Conservation (phyloP, 768 basidiomycete genomes). For the Vararia minispora region DNA sequence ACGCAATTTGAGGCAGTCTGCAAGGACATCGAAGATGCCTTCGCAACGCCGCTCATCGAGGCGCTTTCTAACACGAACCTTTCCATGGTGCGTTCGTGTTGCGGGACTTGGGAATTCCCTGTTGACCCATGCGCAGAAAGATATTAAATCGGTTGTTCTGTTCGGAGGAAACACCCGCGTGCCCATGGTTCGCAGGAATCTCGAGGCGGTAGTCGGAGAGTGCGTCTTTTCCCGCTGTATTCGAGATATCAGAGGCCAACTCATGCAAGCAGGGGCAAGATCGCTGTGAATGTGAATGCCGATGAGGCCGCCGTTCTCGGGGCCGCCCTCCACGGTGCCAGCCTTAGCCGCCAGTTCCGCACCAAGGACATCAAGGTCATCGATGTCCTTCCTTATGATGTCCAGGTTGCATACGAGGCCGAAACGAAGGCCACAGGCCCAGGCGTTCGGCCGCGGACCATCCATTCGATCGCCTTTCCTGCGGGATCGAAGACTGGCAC, state of each 20-base stretch:
- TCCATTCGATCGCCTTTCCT: slow-evolving; percentile 70
- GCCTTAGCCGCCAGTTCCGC: slow-evolving; percentile 81
- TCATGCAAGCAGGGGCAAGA: slow-evolving; percentile 44
- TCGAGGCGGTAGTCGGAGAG: slow-evolving; percentile 72
- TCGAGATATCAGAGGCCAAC: slow-evolving; percentile 1
- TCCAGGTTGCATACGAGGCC: slow-evolving; percentile 70
- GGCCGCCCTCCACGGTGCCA: slow-evolving; percentile 86
- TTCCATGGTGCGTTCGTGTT: slow-evolving; percentile 37
- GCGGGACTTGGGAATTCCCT: background rate
- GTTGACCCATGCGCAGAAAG: slow-evolving; percentile 33
- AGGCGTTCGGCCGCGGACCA: slow-evolving; percentile 44
- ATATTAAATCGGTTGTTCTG: slow-evolving; percentile 85
- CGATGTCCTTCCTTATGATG: slow-evolving; percentile 63
- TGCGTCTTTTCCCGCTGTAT: slow-evolving; percentile 24
- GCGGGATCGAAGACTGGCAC: slow-evolving; percentile 63
- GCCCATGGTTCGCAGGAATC: slow-evolving; percentile 82
- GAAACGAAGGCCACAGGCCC: slow-evolving; percentile 35
- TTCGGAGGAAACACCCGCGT: slow-evolving; percentile 84
- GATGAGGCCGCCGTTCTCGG: slow-evolving; percentile 94
- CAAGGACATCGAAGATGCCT: slow-evolving; percentile 50
- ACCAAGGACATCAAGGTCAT: slow-evolving; percentile 86
- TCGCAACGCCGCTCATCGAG: slow-evolving; percentile 62
- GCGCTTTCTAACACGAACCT: slow-evolving; percentile 60
- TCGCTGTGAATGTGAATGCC: slow-evolving; percentile 91
- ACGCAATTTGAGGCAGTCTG: slow-evolving; percentile 70